Base-by-base conservation (phyloP, 257 asterid genomes). In the Petunia axillaris region DNA sequence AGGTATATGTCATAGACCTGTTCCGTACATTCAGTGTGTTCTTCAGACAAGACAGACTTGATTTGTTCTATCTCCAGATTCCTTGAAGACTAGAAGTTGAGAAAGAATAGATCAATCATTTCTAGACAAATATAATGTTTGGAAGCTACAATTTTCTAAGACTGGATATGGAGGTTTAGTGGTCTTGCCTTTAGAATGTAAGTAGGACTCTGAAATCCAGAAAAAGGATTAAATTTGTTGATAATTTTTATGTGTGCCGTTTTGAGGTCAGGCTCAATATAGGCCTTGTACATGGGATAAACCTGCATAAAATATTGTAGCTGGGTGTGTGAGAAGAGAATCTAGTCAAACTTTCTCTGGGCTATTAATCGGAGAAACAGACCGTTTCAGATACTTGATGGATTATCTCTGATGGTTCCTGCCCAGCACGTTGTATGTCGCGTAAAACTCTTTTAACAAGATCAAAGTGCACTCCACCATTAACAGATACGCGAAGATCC, bases 331-430 rank as follows among this genome's bases (percentile, higher is more conserved):
- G 43, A 71, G 60, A 71, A 48, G 60, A 71, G 25, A 71, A 48
- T 48, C 43, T 35, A 25, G 77, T 71, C 44, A 71, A 48, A 48
- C 60, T 35, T 68, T 25, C 16, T 48, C 59, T 71, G 44, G 8
- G 58, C 35, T 25, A 35, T 71, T 8, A 71, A 25, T 48, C 50
- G 81, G 67, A 80, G 86, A 77, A 41, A 88, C 91, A 64, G 80
- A 95, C 98, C 84, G 99, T 95, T 87, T 95, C 99, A 76, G 99
- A 95, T 84, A 95, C 94, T 82, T 95, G 99, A 79, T 95, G 98
- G 79, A 95, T 95, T 83, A 95, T 95, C 88, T 95, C 98, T 87
- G 94, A 96, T 9, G 99, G 99, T 87, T 91, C 95, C 86, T 95
- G 99, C 58, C 96, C 99, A 81, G 95, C 99, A 79, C 98, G 94